Evolutionary conservation across 345 rosid genomes (phyloP).

Genomic region (Aurinia saxatilis): DNA sequence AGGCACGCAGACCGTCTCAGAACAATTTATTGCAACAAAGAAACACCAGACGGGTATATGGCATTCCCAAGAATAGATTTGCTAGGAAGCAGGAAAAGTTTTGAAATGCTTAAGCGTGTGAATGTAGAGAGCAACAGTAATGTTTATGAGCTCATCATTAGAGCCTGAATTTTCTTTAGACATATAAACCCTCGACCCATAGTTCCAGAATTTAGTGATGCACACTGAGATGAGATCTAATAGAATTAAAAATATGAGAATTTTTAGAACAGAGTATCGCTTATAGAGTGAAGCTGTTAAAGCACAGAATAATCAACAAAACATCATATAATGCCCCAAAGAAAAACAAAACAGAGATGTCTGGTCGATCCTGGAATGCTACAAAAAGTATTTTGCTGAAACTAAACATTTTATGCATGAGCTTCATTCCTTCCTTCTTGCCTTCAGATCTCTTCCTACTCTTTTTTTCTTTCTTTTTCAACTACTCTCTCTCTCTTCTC

Average conservation of each 20-base stretch:
- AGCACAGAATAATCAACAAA: conserved; percentile 16
- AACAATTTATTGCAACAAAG: conserved; percentile 51
- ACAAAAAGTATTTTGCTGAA: conserved; percentile 25
- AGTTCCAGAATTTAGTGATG: background rate
- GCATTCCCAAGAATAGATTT: conserved; percentile 63
- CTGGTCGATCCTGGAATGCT: conserved; percentile 18
- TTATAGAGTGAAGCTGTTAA: too few species aligned
- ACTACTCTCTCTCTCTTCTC: conserved; percentile 12
- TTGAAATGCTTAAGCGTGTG: conserved; percentile 79
- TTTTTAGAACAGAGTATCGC: conserved; percentile 3
- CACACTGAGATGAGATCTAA: background rate
- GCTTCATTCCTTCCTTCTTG: conserved; percentile 1
- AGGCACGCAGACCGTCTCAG: conserved; percentile 81
- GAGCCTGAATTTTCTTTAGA: conserved; percentile 39
- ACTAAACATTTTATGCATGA: conserved; percentile 25
- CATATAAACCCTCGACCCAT: background rate
- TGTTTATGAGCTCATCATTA: conserved; percentile 71
- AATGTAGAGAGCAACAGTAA: conserved; percentile 70
- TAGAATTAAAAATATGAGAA: conserved; percentile 17
- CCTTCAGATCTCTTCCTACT: conserved; percentile 13
- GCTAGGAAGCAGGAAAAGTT: conserved; percentile 68
- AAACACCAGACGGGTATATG: conserved; percentile 36
- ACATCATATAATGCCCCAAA: conserved; percentile 9
- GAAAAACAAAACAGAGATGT: conserved; percentile 6
- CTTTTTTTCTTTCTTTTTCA: conserved; percentile 12